Evolutionary conservation across 768 basidiomycete genomes (phyloP).

Genomic region (Psilocybe cubensis): DNA sequence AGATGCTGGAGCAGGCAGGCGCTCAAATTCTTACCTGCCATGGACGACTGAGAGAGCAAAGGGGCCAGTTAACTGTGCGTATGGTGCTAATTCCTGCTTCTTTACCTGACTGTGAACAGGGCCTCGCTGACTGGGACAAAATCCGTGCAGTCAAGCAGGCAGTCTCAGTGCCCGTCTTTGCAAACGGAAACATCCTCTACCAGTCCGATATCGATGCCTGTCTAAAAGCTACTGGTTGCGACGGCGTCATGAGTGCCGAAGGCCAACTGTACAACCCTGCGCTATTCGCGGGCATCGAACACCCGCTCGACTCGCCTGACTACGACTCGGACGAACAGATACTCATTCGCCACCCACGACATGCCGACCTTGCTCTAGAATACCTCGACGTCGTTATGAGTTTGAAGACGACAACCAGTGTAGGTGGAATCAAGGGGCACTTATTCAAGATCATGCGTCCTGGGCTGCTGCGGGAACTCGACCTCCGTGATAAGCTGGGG

Average conservation of each 20-base stretch:
- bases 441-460: constrained; percentile 92
- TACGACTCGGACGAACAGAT: constrained; percentile 35
- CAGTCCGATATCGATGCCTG: constrained; percentile 82
- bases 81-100: neutral
- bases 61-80: constrained; percentile 78
- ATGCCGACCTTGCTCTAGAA: constrained; percentile 75
- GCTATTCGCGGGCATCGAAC: constrained; percentile 54
- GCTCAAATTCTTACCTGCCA: constrained; percentile 96
- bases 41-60: constrained; percentile 88
- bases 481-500: constrained; percentile 77
- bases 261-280: constrained; percentile 93
- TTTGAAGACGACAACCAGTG: constrained; percentile 70
- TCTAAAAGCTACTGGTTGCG: constrained; percentile 82
- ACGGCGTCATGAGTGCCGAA: constrained; percentile 95
- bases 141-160: constrained; percentile 91
- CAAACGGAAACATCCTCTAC: constrained; percentile 95
- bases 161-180: constrained; percentile 91
- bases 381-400: constrained; percentile 81
- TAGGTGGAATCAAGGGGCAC: constrained; percentile 88
- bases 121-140: constrained; percentile 87
- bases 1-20: constrained; percentile 94
- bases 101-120: constrained; percentile 43
- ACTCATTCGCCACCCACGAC: constrained; percentile 55
- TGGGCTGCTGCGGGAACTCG: constrained; percentile 63
- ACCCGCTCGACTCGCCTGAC: constrained; percentile 15